Evolutionary conservation across 768 basidiomycete species (phyloP), one percentile per base, ranked within the genome.

Genomic region (Hortiboletus flavorubellus): DNA sequence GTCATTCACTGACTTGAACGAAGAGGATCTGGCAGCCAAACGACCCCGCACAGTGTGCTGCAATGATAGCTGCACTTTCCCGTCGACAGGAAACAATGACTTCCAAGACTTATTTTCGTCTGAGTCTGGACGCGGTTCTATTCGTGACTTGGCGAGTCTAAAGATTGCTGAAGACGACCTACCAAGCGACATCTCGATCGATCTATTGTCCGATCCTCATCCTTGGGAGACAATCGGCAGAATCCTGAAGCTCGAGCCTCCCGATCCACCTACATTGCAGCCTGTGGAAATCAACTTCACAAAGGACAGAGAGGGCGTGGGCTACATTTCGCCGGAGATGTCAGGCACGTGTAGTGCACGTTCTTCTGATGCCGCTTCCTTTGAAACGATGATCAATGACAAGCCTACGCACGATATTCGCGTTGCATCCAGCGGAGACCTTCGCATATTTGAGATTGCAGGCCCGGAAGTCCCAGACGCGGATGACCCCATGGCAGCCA

Each of bases 161-260:
- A 39, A 49, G 35, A 44, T 40, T 16, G 8, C 26, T 16, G 34
- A 39, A 33, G 51, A 55, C 18, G 37, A 34, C 18, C 7, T 30
- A n/a, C 40, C 35, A 39, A n/a, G 26, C 12, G 23, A 43, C 18
- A 35, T 59, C 40, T 56, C 59, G 21, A 46, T 72, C 16, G 56
- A 70, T 53, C 61, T 72, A 54, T 54, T 70, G 29, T 59, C 63
- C n/a, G 69, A 70, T 51, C 68, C 69, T 5, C 59, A 67, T 45
- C 69, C 69, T 14, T 70, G 69, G 69, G 60, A 62, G 44, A 65
- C 68, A 21, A 72, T 70, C n/a, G 63, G 61, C 29, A 65, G 30
- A 29, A 67, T 72, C 4, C 45, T 70, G 21, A 49, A 59, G n/a
- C 58, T 70, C 40, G 3, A 54, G 29, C 47, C 50, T 52, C 29